Conservation (phyloP, 805 yeast species). For the Metschnikowia continentalis region DNA sequence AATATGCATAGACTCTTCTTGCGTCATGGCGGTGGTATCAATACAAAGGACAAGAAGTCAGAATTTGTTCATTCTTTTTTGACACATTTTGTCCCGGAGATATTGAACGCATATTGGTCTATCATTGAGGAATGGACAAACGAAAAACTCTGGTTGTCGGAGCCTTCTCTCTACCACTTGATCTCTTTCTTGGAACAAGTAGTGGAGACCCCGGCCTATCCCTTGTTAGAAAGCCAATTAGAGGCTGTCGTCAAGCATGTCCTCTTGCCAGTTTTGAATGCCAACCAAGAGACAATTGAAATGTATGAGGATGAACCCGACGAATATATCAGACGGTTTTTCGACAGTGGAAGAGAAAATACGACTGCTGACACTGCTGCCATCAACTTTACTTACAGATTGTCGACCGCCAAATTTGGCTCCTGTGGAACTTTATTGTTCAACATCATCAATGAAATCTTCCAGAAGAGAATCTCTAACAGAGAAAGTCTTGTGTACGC, state of each 20-base stretch:
- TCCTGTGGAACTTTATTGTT: constrained; percentile 31
- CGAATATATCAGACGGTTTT: constrained; percentile 41
- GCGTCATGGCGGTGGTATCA: constrained; percentile 43
- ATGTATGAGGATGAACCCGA: constrained; percentile 45
- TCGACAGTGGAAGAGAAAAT: constrained; percentile 45
- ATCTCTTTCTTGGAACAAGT: constrained; percentile 42
- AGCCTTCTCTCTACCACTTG: constrained; percentile 38
- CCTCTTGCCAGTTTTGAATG: constrained; percentile 38
- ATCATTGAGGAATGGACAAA: constrained; percentile 41
- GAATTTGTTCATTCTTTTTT: constrained; percentile 32
- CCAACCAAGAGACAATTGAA: constrained; percentile 36
- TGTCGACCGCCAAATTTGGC: constrained; percentile 37
- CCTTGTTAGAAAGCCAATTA: constrained; percentile 33
- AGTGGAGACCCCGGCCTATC: constrained; percentile 37
- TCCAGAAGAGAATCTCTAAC: constrained; percentile 29
- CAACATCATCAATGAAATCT: constrained; percentile 30
- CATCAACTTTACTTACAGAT: constrained; percentile 40
- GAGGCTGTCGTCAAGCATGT: constrained; percentile 40
- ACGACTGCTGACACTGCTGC: constrained; percentile 50
- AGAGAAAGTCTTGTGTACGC: constrained; percentile 27
- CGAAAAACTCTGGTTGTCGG: constrained; percentile 37
- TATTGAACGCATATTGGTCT: constrained; percentile 39
- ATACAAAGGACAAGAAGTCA: constrained; percentile 27
- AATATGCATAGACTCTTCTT: constrained; percentile 38
- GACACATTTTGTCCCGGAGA: constrained; percentile 39